Evolutionary conservation across 2,329 filamentous ascomycete species (phyloP).

Genomic region (Cercospora zeina): DNA sequence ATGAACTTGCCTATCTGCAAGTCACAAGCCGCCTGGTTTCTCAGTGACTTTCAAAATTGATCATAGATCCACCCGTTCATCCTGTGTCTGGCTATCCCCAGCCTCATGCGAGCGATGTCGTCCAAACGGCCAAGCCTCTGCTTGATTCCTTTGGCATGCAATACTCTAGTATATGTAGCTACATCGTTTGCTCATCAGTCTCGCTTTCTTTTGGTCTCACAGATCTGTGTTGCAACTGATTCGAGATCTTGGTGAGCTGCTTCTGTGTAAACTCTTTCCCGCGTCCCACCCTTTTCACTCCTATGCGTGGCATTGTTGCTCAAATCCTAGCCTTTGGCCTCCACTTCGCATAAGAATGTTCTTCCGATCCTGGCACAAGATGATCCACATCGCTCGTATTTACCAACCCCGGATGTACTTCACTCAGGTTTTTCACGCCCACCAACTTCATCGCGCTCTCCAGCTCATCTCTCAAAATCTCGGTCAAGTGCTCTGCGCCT

Average conservation of each 20-base stretch:
- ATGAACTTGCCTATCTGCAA: too few species aligned
- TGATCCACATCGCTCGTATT: slow-evolving; percentile 54
- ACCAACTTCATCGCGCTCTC: slow-evolving; percentile 65
- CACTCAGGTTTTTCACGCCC: slow-evolving; percentile 59
- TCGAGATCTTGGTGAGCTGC: too few species aligned
- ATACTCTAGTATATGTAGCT: too few species aligned
- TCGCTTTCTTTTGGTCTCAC: too few species aligned
- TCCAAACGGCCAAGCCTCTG: slow-evolving; percentile 42
- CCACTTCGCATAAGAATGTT: slow-evolving; percentile 28
- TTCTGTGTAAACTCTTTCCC: too few species aligned
- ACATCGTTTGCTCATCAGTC: too few species aligned
- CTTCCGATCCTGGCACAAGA: slow-evolving; percentile 43
- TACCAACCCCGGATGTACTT: slow-evolving; percentile 60
- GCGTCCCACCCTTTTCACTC: background rate
- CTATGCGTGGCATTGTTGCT: background rate
- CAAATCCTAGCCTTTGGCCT: slow-evolving; percentile 19
- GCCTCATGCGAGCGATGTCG: slow-evolving; percentile 22
- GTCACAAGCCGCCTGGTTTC: too few species aligned
- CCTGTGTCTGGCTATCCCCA: slow-evolving; percentile 45
- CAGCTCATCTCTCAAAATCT: slow-evolving; percentile 56
- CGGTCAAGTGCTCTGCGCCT: slow-evolving; percentile 47
- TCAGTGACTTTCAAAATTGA: slow-evolving; percentile 35
- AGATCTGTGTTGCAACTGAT: too few species aligned
- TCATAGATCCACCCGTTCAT: slow-evolving; percentile 44
- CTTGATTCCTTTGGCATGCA: slow-evolving; percentile 32